Conservation (phyloP, 2,329 filamentous ascomycete species). For the Ustulina deusta region DNA sequence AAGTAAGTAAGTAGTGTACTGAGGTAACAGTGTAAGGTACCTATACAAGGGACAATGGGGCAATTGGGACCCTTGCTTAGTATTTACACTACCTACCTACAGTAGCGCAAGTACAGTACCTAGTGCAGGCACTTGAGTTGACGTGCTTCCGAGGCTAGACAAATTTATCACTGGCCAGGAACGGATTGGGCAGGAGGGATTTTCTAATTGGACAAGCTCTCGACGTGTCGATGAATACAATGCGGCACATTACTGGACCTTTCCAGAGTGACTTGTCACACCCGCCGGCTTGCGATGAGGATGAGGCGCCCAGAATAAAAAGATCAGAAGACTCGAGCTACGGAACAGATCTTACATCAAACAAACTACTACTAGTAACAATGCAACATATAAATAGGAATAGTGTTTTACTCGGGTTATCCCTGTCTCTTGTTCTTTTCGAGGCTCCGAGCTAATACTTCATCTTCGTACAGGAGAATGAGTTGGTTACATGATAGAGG, state of each 20-base stretch:
- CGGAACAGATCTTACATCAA: background rate
- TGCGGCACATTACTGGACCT: conserved; percentile 27
- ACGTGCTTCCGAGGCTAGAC: conserved; percentile 25
- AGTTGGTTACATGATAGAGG: background rate
- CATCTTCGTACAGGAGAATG: too few species aligned
- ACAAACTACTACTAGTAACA: background rate
- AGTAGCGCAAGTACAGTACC: background rate
- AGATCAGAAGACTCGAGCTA: conserved; percentile 21
- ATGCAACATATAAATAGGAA: background rate
- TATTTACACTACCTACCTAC: background rate
- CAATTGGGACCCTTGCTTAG: background rate
- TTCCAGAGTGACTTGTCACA: conserved; percentile 39
- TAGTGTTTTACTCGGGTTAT: background rate
- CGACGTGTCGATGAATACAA: conserved; percentile 14
- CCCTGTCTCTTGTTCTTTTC: background rate
- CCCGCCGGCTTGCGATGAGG: conserved; percentile 34
- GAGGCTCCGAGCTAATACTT: background rate
- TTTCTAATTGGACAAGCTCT: conserved; percentile 33
- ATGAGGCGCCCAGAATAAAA: background rate
- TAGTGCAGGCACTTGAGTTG: conserved; percentile 16
- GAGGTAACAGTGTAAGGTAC: background rate
- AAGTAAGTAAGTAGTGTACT: background rate
- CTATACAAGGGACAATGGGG: too few species aligned
- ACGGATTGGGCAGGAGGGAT: conserved; percentile 37
- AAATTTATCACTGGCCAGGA: conserved; percentile 35